These are phyloP conservation scores for Fusarium chuoi DNA, from an alignment of 2,329 filamentous ascomycete species.

Conservation along the genomic window DNA sequence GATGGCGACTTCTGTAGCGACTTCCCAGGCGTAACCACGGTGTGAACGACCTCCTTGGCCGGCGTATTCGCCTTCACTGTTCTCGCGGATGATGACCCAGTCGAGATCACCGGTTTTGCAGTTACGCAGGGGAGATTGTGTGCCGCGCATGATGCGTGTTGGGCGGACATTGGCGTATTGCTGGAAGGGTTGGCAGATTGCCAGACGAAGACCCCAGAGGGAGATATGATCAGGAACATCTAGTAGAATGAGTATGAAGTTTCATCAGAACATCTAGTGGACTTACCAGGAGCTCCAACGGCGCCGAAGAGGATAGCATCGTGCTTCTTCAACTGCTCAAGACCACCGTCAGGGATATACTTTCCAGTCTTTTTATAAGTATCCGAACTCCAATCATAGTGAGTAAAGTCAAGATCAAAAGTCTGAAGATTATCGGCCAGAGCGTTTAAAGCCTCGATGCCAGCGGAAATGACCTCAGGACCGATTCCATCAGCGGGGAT, in stretches of 20 bases:
- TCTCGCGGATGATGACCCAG: conserved; percentile 75
- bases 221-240: conserved; percentile 74
- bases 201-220: conserved; percentile 71
- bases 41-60: conserved; percentile 73
- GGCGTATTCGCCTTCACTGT: conserved; percentile 74
- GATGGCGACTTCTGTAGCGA: conserved; percentile 69
- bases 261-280: conserved; percentile 56
- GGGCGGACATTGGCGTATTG: conserved; percentile 75
- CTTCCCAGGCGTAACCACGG: conserved; percentile 67
- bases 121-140: conserved; percentile 65
- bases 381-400: conserved; percentile 75
- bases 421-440: conserved; percentile 61
- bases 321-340: conserved; percentile 50
- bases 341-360: conserved; percentile 55
- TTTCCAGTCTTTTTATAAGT: conserved; percentile 73
- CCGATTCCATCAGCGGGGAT: conserved; percentile 74
- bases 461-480: conserved; percentile 69
- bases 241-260: conserved; percentile 16
- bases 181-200: conserved; percentile 72
- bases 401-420: conserved; percentile 70
- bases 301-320: conserved; percentile 74
- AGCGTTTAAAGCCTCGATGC: conserved; percentile 68
- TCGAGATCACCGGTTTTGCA: conserved; percentile 65
- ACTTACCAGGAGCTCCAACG: conserved; percentile 65
- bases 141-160: conserved; percentile 69